Evolutionary conservation across 176 grass and related monocot species (phyloP).

Genomic region (Rhynchospora tenuis): DNA sequence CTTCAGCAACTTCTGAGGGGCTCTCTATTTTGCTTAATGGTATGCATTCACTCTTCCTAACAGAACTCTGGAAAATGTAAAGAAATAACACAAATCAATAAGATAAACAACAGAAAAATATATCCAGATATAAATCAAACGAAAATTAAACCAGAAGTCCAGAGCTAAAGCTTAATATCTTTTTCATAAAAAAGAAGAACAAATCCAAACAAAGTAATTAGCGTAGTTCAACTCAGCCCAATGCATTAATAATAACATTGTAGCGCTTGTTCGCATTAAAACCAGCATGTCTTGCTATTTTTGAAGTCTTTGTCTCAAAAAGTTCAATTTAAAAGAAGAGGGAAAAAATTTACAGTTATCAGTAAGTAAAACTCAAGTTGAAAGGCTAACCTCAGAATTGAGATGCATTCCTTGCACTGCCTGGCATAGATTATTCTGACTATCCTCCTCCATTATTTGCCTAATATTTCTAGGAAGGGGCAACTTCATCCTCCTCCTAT

Average conservation of each 20-base stretch:
- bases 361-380: background rate
- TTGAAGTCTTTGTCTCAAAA: background rate
- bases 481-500: background rate
- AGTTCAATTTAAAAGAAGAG: background rate
- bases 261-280: background rate
- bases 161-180: background rate
- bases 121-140: background rate
- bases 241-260: too few relatives aligned
- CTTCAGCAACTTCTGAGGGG: constrained; percentile 3
- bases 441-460: background rate
- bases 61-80: background rate
- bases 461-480: background rate
- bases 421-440: constrained; percentile 11
- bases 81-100: background rate
- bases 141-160: background rate
- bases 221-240: background rate
- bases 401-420: constrained; percentile 20
- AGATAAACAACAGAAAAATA: background rate
- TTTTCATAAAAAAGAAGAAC: background rate
- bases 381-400: constrained; percentile 12
- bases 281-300: background rate
- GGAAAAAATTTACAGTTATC: background rate
- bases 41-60: background rate
- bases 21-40: background rate
- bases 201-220: background rate